Conservation (phyloP, 2,329 filamentous ascomycete species). For the Rugonectria rugulosa region DNA sequence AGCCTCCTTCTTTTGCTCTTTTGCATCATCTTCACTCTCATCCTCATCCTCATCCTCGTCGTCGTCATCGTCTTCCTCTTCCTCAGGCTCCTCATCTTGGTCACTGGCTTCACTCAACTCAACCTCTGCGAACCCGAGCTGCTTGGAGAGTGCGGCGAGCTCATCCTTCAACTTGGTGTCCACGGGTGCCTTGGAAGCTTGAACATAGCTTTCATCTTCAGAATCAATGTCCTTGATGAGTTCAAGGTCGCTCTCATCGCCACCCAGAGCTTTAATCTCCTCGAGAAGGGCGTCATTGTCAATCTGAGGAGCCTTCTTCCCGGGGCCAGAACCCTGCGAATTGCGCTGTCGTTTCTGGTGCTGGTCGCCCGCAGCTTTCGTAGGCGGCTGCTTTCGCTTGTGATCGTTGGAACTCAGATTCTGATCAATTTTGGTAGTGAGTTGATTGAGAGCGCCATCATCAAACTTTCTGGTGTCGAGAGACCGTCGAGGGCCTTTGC, state of each 20-base stretch:
- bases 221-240: conserved; percentile 63
- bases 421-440: conserved; percentile 66
- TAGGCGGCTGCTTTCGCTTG: conserved; percentile 55
- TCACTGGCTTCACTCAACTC: conserved; percentile 47
- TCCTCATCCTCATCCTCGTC: conserved; percentile 45
- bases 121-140: conserved; percentile 48
- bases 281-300: conserved; percentile 58
- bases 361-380: conserved; percentile 43
- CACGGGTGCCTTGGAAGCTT: conserved; percentile 43
- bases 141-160: conserved; percentile 48
- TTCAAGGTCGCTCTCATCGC: conserved; percentile 69
- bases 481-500: conserved; percentile 39
- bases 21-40: conserved; percentile 40
- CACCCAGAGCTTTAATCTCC: conserved; percentile 71
- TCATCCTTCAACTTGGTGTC: conserved; percentile 52
- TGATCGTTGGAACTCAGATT: conserved; percentile 52
- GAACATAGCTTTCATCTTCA: conserved; percentile 47
- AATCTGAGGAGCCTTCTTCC: conserved; percentile 37
- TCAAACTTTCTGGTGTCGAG: conserved; percentile 49
- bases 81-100: conserved; percentile 45
- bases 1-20: conserved; percentile 32
- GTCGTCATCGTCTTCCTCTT: conserved; percentile 45
- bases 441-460: conserved; percentile 57
- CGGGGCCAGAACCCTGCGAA: conserved; percentile 30
- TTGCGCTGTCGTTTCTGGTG: conserved; percentile 50